A percentile compares a stretch with the other conserved stretches of the same genome.
Evolutionary conservation across 176 grass and related monocot species (phyloP).

Genomic region (Typha latifolia): DNA sequence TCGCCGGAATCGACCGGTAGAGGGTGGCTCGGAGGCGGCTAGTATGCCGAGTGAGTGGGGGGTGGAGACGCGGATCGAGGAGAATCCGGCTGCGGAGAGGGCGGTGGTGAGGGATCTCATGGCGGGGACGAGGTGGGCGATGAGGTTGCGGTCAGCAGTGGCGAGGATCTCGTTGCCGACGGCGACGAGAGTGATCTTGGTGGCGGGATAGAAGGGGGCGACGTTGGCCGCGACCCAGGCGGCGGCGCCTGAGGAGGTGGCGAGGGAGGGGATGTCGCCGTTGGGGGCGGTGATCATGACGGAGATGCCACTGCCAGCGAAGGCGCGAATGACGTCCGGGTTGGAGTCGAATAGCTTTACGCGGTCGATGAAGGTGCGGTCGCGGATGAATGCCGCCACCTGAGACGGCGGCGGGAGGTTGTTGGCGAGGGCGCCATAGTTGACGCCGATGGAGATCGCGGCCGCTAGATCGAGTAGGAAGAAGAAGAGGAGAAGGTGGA

Average conservation of each 20-base stretch:
- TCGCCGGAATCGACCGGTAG: constrained; percentile 48
- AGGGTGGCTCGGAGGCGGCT: constrained; percentile 40
- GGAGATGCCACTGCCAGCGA: constrained; percentile 57
- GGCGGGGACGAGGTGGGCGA: constrained; percentile 55
- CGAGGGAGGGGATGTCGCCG: constrained; percentile 50
- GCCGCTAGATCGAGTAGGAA: background rate
- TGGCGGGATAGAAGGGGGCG: constrained; percentile 52
- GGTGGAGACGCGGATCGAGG: constrained; percentile 55
- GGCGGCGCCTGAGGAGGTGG: constrained; percentile 35
- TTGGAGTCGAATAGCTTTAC: constrained; percentile 84
- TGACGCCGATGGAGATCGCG: constrained; percentile 64
- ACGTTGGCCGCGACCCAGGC: constrained; percentile 62
- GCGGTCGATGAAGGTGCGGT: constrained; percentile 56
- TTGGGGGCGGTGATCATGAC: constrained; percentile 63
- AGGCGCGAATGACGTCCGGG: constrained; percentile 58
- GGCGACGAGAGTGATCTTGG: constrained; percentile 53
- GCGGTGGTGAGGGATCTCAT: constrained; percentile 43
- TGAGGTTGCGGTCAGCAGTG: constrained; percentile 45
- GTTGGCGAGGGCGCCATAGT: constrained; percentile 74
- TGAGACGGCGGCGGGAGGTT: constrained; percentile 48
- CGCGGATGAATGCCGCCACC: constrained; percentile 49
- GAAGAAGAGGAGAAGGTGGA: constrained; percentile 11
- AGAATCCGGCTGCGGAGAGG: constrained; percentile 41
- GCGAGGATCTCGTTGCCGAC: constrained; percentile 79
- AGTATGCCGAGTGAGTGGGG: constrained; percentile 71